phyloP scores from a whole-genome alignment of 2,329 filamentous ascomycete species.

The Aulographum hederae region DNA sequence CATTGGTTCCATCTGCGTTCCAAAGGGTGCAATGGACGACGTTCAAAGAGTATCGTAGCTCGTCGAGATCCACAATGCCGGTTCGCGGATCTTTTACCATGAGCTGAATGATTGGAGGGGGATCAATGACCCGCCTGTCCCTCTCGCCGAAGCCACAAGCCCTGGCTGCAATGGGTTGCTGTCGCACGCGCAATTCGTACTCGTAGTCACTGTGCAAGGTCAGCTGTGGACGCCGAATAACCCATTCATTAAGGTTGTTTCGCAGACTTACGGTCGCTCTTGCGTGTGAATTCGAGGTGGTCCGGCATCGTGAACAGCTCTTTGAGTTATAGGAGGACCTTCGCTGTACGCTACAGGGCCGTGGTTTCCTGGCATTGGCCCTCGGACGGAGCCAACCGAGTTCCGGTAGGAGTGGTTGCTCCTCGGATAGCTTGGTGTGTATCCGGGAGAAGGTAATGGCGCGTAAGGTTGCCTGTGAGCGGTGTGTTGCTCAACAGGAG shows the following conservation, averaged over 20 bases:
- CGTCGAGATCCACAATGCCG: constrained; percentile 30
- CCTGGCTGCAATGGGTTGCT: constrained; percentile 60
- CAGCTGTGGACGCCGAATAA: constrained; percentile 1
- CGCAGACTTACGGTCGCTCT: constrained; percentile 5
- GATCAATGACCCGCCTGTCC: constrained; percentile 66
- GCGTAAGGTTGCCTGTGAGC: constrained; percentile 8
- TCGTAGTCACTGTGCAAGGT: constrained; percentile 11
- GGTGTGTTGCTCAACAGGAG: constrained; percentile 14
- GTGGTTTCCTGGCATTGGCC: constrained; percentile 14
- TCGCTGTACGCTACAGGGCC: constrained; percentile 12
- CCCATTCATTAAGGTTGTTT: not conserved
- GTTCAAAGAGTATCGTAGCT: constrained; percentile 46
- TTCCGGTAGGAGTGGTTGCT: constrained; percentile 19
- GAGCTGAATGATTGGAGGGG: constrained; percentile 65
- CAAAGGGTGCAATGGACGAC: constrained; percentile 64
- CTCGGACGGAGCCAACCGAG: constrained; percentile 19
- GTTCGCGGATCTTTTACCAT: constrained; percentile 40
- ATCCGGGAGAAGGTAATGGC: constrained; percentile 8
- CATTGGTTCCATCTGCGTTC: constrained; percentile 47
- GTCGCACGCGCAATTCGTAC: constrained; percentile 43
- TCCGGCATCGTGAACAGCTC: not conserved
- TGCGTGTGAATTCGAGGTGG: not conserved
- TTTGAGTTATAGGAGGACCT: constrained; percentile 9
- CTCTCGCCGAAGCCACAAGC: constrained; percentile 72
- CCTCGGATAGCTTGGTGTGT: constrained; percentile 19